Percentiles rank a stretch among this genome's conserved stretches.
phyloP scores from a whole-genome alignment of 306 rosid species.

The Dryas octopetala region DNA sequence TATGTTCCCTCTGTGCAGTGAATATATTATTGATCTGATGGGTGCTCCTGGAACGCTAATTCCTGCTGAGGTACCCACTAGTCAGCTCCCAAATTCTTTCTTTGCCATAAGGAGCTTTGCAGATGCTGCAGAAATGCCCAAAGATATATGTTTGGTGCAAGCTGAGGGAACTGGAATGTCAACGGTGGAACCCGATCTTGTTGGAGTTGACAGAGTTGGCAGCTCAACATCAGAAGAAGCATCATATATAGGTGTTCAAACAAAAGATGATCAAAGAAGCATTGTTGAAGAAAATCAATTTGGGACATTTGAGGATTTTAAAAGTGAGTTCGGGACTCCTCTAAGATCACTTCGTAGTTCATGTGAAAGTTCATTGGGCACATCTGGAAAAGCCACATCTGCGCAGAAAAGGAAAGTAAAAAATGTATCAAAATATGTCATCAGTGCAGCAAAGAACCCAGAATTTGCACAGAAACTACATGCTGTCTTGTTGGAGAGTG shows the following conservation, averaged over 20 bases:
- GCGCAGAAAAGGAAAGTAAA: conserved; percentile 80
- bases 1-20: conserved; percentile 64
- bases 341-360: conserved; percentile 38
- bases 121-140: conserved; percentile 55
- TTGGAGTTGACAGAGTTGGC: conserved; percentile 36
- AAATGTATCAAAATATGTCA: conserved; percentile 81
- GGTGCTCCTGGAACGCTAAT: conserved; percentile 98
- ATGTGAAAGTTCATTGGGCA: conserved; percentile 45
- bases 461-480: conserved; percentile 85
- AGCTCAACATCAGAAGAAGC: conserved; percentile 50
- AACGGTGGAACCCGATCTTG: conserved; percentile 39
- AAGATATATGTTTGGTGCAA: conserved; percentile 31
- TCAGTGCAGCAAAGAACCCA: conserved; percentile 84
- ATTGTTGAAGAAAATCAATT: conserved; percentile 39
- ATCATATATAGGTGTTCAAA: conserved; percentile 35
- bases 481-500: conserved; percentile 84
- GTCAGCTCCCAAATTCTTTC: conserved; percentile 74
- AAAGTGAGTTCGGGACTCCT: conserved; percentile 42
- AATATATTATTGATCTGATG: conserved; percentile 94
- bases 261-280: conserved; percentile 39
- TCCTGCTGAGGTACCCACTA: conserved; percentile 91
- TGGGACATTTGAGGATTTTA: conserved; percentile 29
- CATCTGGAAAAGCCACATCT: conserved; percentile 52
- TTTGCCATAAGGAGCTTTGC: conserved; percentile 61
- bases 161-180: conserved; percentile 41